Evolutionary conservation across 2,329 filamentous ascomycete genomes (phyloP).

Genomic region (Beauveria pseudobassiana): DNA sequence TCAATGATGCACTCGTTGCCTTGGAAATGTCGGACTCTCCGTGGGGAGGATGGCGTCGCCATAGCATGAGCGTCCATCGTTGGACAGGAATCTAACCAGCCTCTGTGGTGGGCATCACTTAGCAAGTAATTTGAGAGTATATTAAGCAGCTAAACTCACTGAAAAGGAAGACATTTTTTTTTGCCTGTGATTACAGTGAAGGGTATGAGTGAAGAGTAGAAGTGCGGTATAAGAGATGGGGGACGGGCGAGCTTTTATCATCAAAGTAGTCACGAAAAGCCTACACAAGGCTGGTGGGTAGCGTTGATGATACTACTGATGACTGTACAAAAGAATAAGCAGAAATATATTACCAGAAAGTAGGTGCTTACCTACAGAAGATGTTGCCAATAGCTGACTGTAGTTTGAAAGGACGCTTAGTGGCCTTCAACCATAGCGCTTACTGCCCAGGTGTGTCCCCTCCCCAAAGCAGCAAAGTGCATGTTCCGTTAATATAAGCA

Average conservation of each 20-base stretch:
- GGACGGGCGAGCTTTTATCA: neutral
- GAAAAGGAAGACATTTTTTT: conserved; percentile 10
- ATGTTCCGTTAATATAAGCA: too few species aligned
- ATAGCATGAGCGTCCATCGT: conserved; percentile 62
- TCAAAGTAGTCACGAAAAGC: neutral
- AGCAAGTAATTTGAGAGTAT: neutral
- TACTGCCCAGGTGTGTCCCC: too few species aligned
- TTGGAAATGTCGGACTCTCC: conserved; percentile 54
- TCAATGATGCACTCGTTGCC: conserved; percentile 52
- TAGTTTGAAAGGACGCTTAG: too few species aligned
- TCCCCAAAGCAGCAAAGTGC: too few species aligned
- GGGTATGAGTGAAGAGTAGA: neutral
- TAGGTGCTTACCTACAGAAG: neutral
- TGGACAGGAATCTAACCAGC: conserved; percentile 66
- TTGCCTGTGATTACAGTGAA: neutral
- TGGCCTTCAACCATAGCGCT: too few species aligned
- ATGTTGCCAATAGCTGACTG: neutral
- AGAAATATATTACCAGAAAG: neutral
- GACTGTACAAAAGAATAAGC: too few species aligned
- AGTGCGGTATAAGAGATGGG: neutral
- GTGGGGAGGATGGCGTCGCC: conserved; percentile 62
- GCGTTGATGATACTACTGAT: neutral
- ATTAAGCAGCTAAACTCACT: conserved; percentile 8
- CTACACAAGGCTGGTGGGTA: too few species aligned
- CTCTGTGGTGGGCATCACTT: conserved; percentile 36